Evolutionary conservation across 2,329 filamentous ascomycete species (phyloP), one percentile per base, ranked within the genome.

Genomic region (Mycogone perniciosa): DNA sequence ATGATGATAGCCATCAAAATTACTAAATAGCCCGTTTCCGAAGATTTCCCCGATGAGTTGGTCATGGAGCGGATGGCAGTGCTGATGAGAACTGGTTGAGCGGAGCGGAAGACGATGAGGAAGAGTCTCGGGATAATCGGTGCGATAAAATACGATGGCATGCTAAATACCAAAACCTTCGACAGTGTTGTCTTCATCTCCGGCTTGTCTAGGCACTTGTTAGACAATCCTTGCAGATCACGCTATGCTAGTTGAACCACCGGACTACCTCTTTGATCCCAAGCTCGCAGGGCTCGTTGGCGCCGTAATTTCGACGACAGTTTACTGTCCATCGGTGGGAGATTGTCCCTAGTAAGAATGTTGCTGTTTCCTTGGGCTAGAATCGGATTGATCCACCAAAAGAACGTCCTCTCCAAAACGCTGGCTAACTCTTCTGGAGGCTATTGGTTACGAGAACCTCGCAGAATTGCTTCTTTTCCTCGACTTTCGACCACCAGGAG

Each of bases 1-100:
- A 72, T 58, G 5, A 60, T 30, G 0, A 62, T 37, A 1, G 71
- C 64, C 10, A 60, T 57, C 2, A 67, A 37, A 11, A 73, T 46
- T 11, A 74, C 55, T 52, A 59, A 64, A 38, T 60, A 61, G 9
- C 61, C 60, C 44, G n/a, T n/a, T n/a, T n/a, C n/a, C n/a, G n/a
- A n/a, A n/a, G n/a, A n/a, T n/a, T n/a, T n/a, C n/a, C n/a, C n/a
- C n/a, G n/a, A n/a, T n/a, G n/a, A n/a, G n/a, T n/a, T n/a, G n/a
- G n/a, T n/a, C n/a, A n/a, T n/a, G n/a, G n/a, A 39, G 26, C 37
- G 37, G 37, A 39, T 39, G 37, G 26, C 37, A 20, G 13, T 39
- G 37, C 37, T n/a, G 37, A 39, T 39, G 37, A 39, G 37, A n/a
- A 39, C 37, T 4, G 37, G 37, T 20, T 39, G 37, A 4, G 37